Percentiles rank a stretch among this genome's conserved stretches.
Evolutionary conservation across 768 basidiomycete genomes (phyloP).

Genomic region (Russula ochroleuca): DNA sequence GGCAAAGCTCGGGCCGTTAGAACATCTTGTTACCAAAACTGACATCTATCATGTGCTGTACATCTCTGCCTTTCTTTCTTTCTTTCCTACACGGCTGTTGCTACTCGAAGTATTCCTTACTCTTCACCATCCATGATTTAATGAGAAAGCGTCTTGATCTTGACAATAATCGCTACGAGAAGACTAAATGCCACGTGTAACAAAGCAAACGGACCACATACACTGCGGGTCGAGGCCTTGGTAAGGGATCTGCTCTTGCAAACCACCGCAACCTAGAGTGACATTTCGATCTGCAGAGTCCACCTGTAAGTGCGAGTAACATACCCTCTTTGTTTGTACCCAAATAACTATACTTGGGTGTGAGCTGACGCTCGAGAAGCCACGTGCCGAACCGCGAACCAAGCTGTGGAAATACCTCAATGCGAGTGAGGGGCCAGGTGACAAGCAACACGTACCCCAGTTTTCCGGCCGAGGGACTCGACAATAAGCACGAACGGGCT

Average conservation of each 20-base stretch:
- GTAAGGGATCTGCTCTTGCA: slow-evolving; percentile 80
- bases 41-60: not conserved
- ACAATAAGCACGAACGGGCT: slow-evolving; percentile 79
- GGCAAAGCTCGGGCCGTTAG: too few species aligned
- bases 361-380: slow-evolving; percentile 76
- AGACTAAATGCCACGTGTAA: not conserved
- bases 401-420: slow-evolving; percentile 40
- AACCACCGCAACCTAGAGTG: slow-evolving; percentile 55
- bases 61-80: not conserved
- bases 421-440: not conserved
- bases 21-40: not conserved
- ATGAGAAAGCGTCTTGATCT: slow-evolving; percentile 43
- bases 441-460: slow-evolving; percentile 46
- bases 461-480: slow-evolving; percentile 86
- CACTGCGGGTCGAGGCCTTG: slow-evolving; percentile 79
- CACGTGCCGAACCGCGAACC: slow-evolving; percentile 83
- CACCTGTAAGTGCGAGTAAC: not conserved
- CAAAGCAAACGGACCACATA: slow-evolving; percentile 37
- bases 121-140: not conserved
- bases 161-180: slow-evolving; percentile 42
- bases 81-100: not conserved
- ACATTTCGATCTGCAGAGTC: not conserved
- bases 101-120: not conserved
- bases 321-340: slow-evolving; percentile 64
- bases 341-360: slow-evolving; percentile 79